Percentiles rank a stretch among this genome's conserved stretches.
Evolutionary conservation across 2,329 filamentous ascomycete species (phyloP).

Genomic region (Trichoderma citrinoviride): DNA sequence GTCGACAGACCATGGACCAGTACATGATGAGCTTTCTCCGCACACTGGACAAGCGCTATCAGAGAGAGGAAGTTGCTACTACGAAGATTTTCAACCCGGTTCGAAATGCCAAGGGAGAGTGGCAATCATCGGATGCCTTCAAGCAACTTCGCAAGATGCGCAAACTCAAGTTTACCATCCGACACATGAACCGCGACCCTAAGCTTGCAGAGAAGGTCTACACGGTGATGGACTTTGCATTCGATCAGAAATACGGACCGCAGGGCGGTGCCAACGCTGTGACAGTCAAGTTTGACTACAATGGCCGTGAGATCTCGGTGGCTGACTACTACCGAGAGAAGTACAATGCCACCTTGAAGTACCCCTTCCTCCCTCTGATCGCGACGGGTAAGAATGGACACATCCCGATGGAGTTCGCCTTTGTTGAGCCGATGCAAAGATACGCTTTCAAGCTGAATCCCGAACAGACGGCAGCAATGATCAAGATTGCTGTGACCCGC

Average conservation of each 20-base stretch:
- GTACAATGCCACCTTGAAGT: conserved; percentile 51
- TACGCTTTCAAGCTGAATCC: conserved; percentile 62
- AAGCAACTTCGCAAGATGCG: conserved; percentile 52
- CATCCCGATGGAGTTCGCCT: conserved; percentile 63
- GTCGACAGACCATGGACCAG: conserved; percentile 38
- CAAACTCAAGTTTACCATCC: conserved; percentile 56
- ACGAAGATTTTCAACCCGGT: conserved; percentile 39
- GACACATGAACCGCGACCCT: conserved; percentile 45
- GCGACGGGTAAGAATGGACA: conserved; percentile 52
- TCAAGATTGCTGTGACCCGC: conserved; percentile 83
- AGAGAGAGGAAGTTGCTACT: conserved; percentile 27
- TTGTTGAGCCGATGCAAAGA: conserved; percentile 53
- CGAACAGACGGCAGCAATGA: conserved; percentile 76
- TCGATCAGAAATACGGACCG: conserved; percentile 41
- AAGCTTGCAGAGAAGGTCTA: conserved; percentile 46
- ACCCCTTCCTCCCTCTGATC: conserved; percentile 54
- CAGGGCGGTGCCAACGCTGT: conserved; percentile 48
- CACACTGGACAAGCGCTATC: conserved; percentile 33
- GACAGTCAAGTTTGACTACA: conserved; percentile 55
- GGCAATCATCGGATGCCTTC: conserved; percentile 50
- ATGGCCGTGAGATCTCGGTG: conserved; percentile 46
- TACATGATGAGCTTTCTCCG: conserved; percentile 38
- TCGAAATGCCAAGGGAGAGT: conserved; percentile 27
- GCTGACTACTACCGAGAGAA: conserved; percentile 55
- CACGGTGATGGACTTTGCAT: conserved; percentile 52